Percentiles rank a stretch among this genome's conserved stretches.
Evolutionary conservation across 148 eudicot genomes (phyloP).

Genomic region (Persicaria maculosa): DNA sequence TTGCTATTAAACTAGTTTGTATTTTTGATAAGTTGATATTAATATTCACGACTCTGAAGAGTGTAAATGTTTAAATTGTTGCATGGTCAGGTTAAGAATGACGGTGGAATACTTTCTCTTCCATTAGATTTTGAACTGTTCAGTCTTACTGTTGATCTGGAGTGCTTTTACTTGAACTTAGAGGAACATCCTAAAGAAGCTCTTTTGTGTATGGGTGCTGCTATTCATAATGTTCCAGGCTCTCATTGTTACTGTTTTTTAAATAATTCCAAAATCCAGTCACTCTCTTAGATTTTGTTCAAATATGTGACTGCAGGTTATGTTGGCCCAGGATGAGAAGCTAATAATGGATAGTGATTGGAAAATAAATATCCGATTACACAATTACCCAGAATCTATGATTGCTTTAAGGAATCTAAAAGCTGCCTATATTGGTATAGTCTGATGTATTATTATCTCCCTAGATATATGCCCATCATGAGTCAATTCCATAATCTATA

Average conservation of each 20-base stretch:
- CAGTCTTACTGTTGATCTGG: constrained; percentile 40
- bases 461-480: background rate
- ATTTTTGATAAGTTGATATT: background rate
- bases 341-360: constrained; percentile 27
- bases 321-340: constrained; percentile 32
- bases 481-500: background rate
- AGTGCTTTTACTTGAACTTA: constrained; percentile 39
- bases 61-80: background rate
- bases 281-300: background rate
- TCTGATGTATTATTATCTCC: background rate
- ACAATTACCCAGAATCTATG: constrained; percentile 69
- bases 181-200: constrained; percentile 80
- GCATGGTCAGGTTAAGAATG: constrained; percentile 60
- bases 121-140: constrained; percentile 71
- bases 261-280: constrained; percentile 6
- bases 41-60: background rate
- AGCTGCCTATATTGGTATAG: constrained; percentile 95
- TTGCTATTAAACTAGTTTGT: background rate
- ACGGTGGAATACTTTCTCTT: constrained; percentile 40
- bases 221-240: constrained; percentile 68
- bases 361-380: constrained; percentile 71
- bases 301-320: constrained; percentile 31
- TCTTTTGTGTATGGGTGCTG: constrained; percentile 83
- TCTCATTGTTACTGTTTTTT: background rate
- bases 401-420: constrained; percentile 89